phyloP scores from a whole-genome alignment of 139 green algal genomes.

The Marvania coccoides region DNA sequence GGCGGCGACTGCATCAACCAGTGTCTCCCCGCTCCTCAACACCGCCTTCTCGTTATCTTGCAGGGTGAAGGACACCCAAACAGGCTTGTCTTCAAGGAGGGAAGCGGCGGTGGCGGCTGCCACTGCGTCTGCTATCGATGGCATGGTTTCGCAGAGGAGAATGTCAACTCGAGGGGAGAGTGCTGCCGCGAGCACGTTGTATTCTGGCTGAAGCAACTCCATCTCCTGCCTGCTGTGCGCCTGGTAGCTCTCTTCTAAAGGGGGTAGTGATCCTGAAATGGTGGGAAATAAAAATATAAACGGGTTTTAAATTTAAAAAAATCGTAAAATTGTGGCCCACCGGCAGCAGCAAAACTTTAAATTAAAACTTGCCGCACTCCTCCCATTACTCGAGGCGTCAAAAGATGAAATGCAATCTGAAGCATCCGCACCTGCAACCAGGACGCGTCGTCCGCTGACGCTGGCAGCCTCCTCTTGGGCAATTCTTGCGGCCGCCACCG shows the following conservation, averaged over 20 bases:
- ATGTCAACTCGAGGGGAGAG: slow-evolving; percentile 40
- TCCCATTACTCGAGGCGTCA: background rate
- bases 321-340: background rate
- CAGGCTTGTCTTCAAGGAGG: slow-evolving; percentile 4
- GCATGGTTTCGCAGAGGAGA: slow-evolving; percentile 52
- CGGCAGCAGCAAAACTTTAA: background rate
- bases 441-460: background rate
- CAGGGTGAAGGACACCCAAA: slow-evolving; percentile 53
- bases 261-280: slow-evolving; percentile 17
- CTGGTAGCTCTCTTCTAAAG: slow-evolving; percentile 24
- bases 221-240: background rate
- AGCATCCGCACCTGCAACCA: slow-evolving; percentile 16
- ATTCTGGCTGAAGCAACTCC: slow-evolving; percentile 31
- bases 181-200: slow-evolving; percentile 19
- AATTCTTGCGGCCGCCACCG: background rate
- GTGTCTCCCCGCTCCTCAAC: slow-evolving; percentile 34
- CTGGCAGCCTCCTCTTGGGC: background rate
- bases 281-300: background rate
- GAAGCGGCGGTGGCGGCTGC: slow-evolving; percentile 25
- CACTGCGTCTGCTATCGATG: slow-evolving; percentile 25
- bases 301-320: background rate
- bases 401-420: too few species aligned
- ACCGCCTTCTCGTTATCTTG: slow-evolving; percentile 22
- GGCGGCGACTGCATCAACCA: slow-evolving; percentile 26
- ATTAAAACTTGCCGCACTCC: background rate